Evolutionary conservation across 2,329 filamentous ascomycete species (phyloP).

Genomic region (Lachnellula subtilissima): DNA sequence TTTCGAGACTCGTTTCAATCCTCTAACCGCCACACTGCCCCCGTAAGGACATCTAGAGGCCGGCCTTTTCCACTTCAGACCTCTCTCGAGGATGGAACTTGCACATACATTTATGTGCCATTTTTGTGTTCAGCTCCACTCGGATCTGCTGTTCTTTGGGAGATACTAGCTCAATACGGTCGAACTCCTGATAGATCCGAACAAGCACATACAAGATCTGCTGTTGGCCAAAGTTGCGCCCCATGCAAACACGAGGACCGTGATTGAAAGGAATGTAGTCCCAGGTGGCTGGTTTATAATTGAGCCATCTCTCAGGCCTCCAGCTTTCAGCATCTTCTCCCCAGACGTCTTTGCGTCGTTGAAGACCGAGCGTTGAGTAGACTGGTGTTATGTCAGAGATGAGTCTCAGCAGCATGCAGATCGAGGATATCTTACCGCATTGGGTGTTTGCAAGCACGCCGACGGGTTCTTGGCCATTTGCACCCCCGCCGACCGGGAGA

Average conservation of each 20-base stretch:
- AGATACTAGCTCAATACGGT: slow-evolving; percentile 19
- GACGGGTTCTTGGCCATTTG: slow-evolving; percentile 20
- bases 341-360: neutral
- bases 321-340: slow-evolving; percentile 28
- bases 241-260: slow-evolving; percentile 30
- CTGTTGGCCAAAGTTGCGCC: slow-evolving; percentile 29
- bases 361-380: slow-evolving; percentile 16
- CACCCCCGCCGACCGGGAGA: slow-evolving; percentile 28
- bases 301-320: slow-evolving; percentile 28
- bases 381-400: neutral
- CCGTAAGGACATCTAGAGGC: neutral
- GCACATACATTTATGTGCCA: neutral
- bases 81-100: neutral
- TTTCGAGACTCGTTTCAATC: neutral
- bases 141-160: slow-evolving; percentile 4
- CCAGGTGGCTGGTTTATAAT: slow-evolving; percentile 39
- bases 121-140: slow-evolving; percentile 9
- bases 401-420: neutral
- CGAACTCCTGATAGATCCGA: slow-evolving; percentile 29
- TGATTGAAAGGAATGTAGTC: slow-evolving; percentile 32
- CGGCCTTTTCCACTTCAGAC: neutral
- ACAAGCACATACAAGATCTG: slow-evolving; percentile 29
- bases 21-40: neutral
- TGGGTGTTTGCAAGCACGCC: slow-evolving; percentile 15
- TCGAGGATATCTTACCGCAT: slow-evolving; percentile 3